Evolutionary conservation across 2,329 filamentous ascomycete genomes (phyloP).

Genomic region (Hymenoscyphus albidus): DNA sequence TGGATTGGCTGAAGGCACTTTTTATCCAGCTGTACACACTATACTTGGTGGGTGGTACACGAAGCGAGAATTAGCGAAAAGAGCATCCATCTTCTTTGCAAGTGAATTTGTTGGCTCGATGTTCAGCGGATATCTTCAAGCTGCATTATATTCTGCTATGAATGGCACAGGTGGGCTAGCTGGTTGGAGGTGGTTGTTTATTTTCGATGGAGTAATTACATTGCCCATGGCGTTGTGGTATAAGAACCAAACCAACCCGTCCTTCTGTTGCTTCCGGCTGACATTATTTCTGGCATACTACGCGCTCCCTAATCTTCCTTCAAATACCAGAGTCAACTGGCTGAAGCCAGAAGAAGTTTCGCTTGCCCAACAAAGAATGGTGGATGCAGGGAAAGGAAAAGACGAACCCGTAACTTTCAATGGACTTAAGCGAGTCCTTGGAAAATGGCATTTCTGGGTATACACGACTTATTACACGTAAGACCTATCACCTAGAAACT

Average conservation of each 20-base stretch:
- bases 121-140: constrained; percentile 43
- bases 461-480: constrained; percentile 33
- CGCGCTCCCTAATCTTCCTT: constrained; percentile 23
- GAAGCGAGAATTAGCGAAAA: constrained; percentile 40
- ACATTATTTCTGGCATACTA: constrained; percentile 14
- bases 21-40: constrained; percentile 36
- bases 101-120: constrained; percentile 37
- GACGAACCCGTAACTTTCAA: constrained; percentile 25
- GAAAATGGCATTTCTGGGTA: constrained; percentile 36
- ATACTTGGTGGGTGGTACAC: constrained; percentile 41
- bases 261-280: not conserved
- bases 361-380: constrained; percentile 19
- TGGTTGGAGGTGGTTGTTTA: constrained; percentile 45
- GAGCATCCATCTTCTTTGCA: constrained; percentile 41
- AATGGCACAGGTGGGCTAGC: constrained; percentile 36
- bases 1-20: constrained; percentile 46
- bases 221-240: constrained; percentile 32
- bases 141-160: constrained; percentile 39
- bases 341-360: constrained; percentile 17
- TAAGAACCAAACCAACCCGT: not conserved
- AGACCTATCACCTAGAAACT: not conserved
- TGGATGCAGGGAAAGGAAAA: constrained; percentile 21
- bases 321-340: constrained; percentile 22
- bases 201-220: constrained; percentile 32
- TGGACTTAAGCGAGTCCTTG: constrained; percentile 30